These are phyloP conservation scores for Exophiala lecanii-corni DNA, from an alignment of 2,329 filamentous ascomycete species.

Conservation along the genomic window DNA sequence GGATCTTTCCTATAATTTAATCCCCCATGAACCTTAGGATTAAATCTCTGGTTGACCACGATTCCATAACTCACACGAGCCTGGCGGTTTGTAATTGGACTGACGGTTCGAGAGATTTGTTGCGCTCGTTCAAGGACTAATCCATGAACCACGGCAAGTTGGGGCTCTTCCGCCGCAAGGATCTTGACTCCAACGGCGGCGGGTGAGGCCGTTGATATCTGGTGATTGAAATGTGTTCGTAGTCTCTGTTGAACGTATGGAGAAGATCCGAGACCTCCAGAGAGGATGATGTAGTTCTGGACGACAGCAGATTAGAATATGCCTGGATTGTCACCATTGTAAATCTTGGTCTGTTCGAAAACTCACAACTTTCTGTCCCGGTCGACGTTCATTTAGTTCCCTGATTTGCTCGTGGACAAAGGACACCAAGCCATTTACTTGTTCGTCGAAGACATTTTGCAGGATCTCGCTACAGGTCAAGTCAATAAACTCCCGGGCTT, in stretches of 20 bases:
- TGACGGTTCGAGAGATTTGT: slow-evolving; percentile 27
- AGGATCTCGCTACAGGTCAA: slow-evolving; percentile 10
- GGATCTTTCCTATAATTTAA: slow-evolving; percentile 29
- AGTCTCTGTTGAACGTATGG: slow-evolving; percentile 30
- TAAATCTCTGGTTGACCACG: slow-evolving; percentile 31
- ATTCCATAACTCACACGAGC: slow-evolving; percentile 36
- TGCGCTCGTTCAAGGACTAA: slow-evolving; percentile 34
- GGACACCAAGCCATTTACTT: slow-evolving; percentile 29
- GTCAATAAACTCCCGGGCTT: too few relatives aligned
- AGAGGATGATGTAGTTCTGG: slow-evolving; percentile 31
- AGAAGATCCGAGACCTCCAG: slow-evolving; percentile 34
- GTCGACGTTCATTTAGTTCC: slow-evolving; percentile 26
- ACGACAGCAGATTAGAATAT: too few relatives aligned
- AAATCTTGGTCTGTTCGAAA: not conserved
- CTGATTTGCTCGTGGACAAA: slow-evolving; percentile 29
- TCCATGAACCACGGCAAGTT: slow-evolving; percentile 33
- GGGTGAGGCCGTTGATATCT: slow-evolving; percentile 14
- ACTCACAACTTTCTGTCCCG: slow-evolving; percentile 28
- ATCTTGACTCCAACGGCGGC: slow-evolving; percentile 28
- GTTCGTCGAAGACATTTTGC: slow-evolving; percentile 14
- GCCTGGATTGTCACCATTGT: slow-evolving; percentile 8
- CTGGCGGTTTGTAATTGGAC: slow-evolving; percentile 31
- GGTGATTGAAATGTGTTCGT: slow-evolving; percentile 24
- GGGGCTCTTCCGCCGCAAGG: slow-evolving; percentile 33
- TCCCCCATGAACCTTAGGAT: slow-evolving; percentile 29